phyloP scores from a whole-genome alignment of 345 rosid genomes.

The Salix caprea region DNA sequence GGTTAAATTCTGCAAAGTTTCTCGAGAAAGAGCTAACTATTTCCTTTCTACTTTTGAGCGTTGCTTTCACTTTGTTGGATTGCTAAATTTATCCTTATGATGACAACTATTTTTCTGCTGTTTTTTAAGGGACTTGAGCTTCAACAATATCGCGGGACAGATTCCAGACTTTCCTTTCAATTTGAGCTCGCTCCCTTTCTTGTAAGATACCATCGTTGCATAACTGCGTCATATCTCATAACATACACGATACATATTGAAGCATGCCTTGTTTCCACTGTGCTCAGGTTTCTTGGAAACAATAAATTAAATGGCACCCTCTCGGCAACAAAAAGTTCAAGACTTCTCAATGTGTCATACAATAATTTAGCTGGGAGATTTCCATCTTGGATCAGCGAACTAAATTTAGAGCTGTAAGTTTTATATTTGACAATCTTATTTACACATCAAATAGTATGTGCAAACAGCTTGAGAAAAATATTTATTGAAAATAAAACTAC shows the following conservation, averaged over 20 bases:
- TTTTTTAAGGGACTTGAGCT: conserved; percentile 52
- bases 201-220: conserved; percentile 43
- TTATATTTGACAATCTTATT: no score
- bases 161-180: conserved; percentile 43
- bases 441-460: no score
- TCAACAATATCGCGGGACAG: conserved; percentile 40
- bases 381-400: conserved; percentile 60
- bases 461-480: background rate
- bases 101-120: background rate
- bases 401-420: conserved; percentile 49
- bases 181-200: conserved; percentile 32
- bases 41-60: background rate
- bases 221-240: background rate
- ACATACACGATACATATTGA: background rate
- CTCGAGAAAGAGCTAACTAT: background rate
- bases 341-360: conserved; percentile 54
- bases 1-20: background rate
- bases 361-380: conserved; percentile 58
- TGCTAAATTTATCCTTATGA: background rate
- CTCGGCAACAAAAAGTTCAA: conserved; percentile 42
- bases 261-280: conserved; percentile 14
- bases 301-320: conserved; percentile 51
- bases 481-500: background rate
- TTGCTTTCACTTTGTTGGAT: background rate
- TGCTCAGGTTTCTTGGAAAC: conserved; percentile 59